phyloP scores from a whole-genome alignment of 371 early-diverging fungal genomes.

The Apophysomyces variabilis region DNA sequence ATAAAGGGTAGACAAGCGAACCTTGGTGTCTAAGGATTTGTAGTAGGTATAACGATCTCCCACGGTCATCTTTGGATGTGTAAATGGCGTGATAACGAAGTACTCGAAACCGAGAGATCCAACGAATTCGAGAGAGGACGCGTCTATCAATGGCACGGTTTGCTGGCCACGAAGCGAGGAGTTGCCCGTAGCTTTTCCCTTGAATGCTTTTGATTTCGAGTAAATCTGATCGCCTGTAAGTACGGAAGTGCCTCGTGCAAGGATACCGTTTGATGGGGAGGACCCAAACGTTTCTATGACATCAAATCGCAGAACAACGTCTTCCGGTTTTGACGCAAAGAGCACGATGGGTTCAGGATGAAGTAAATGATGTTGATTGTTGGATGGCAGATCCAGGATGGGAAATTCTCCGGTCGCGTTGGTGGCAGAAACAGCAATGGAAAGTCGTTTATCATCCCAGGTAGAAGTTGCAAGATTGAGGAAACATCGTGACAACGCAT shows the following conservation, averaged over 20 bases:
- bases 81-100: constrained; percentile 71
- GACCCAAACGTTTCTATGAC: constrained; percentile 67
- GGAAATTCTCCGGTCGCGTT: constrained; percentile 67
- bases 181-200: constrained; percentile 37
- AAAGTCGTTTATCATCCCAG: constrained; percentile 48
- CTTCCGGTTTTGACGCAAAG: constrained; percentile 55
- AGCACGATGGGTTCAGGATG: constrained; percentile 68
- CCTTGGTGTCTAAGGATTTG: constrained; percentile 66
- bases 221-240: constrained; percentile 55
- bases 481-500: constrained; percentile 36
- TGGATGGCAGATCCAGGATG: constrained; percentile 64
- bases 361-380: constrained; percentile 28
- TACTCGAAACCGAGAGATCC: constrained; percentile 69
- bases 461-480: constrained; percentile 25
- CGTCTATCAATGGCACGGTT: constrained; percentile 64
- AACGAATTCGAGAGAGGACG: constrained; percentile 57
- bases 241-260: constrained; percentile 66
- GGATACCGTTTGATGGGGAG: constrained; percentile 38
- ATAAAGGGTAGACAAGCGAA: constrained; percentile 10
- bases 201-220: constrained; percentile 45
- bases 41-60: constrained; percentile 69
- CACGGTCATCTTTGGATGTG: constrained; percentile 60
- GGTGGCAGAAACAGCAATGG: constrained; percentile 63
- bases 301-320: constrained; percentile 66
- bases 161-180: constrained; percentile 51